Percentiles rank a stretch among this genome's conserved stretches.
Evolutionary conservation across 768 basidiomycete species (phyloP).

Genomic region (Phaeotremella fagi): DNA sequence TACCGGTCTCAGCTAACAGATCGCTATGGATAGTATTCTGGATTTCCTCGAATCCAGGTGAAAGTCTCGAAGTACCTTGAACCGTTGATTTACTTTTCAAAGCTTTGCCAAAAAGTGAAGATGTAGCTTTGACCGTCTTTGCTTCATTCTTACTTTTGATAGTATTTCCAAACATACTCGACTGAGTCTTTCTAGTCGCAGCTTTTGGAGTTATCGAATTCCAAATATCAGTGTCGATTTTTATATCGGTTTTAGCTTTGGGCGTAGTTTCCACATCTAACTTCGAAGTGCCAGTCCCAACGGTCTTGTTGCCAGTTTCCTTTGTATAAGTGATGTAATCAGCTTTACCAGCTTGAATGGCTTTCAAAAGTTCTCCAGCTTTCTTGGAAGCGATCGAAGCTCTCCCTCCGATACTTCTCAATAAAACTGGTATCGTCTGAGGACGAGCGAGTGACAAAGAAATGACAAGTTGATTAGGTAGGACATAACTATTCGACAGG

Average conservation of each 20-base stretch:
- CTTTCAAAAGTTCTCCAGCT: constrained; percentile 20
- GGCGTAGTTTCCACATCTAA: background rate
- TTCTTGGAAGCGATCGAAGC: constrained; percentile 1
- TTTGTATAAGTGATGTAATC: constrained; percentile 7
- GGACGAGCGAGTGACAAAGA: background rate
- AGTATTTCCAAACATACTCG: constrained; percentile 31
- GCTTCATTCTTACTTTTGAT: constrained; percentile 4
- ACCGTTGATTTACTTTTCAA: background rate
- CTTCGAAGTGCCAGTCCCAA: background rate
- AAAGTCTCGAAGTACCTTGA: background rate
- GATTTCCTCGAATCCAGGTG: constrained; percentile 10
- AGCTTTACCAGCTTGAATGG: constrained; percentile 22
- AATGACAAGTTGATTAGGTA: constrained; percentile 67
- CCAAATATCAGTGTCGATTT: constrained; percentile 15
- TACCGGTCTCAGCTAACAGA: background rate
- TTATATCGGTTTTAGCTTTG: constrained; percentile 15
- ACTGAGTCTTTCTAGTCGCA: constrained; percentile 30
- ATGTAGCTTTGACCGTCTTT: background rate
- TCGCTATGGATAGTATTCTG: constrained; percentile 9
- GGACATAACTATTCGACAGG: constrained; percentile 57
- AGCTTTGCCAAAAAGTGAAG: constrained; percentile 1
- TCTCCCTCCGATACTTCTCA: constrained; percentile 4
- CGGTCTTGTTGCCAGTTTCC: background rate
- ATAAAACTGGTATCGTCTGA: constrained; percentile 3
- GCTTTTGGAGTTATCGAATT: constrained; percentile 1